Base-by-base conservation (phyloP, 192 early-diverging fungal genomes). In the Cetraspora pellucida region DNA sequence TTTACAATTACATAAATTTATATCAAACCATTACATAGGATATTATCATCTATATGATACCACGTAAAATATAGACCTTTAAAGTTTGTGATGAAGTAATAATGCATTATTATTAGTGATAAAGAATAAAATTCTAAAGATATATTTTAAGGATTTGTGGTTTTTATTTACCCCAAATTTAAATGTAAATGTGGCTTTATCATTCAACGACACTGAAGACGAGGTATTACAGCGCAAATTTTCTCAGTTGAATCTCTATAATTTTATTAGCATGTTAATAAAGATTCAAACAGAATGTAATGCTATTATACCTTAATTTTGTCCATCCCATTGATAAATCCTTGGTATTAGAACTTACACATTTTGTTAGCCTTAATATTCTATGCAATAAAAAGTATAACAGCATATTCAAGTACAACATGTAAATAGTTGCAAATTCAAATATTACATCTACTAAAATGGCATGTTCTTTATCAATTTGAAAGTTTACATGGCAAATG, bases 301-400 rank as follows among this genome's bases (percentile, higher is more conserved):
- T 27, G 58, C 10, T 55, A 13, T 31, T 21, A 54, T 70, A 91
- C 83, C 83, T 80, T 25, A 93, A 81, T 54, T 85, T 82, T 13
- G 87, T 81, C 89, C 92, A 94, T 7, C 93, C 93, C 94, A 10
- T 93, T 83, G 21, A 91, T 70, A 86, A 92, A 95, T n/a, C 85
- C 91, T 13, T 84, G 58, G 25, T 88, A 82, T 23, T 83, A 87
- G 74, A 94, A 95, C 75, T 93, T 91, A 72, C 91, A 89, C 91
- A 94, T 93, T 27, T 80, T 82, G 72, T 91, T 84, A 27, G 89
- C 87, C 50, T 87, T 84, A 10, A 95, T 76, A 70, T 94, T 87
- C 78, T 83, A 89, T 11, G 93, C 88, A 25, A 95, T 75, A 23
- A 93, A 87, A 3, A 95, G 77, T 73, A 91, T 89, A 31, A 92